Conservation (phyloP, 805 yeast genomes). For the Candida khao-thaluensis region DNA sequence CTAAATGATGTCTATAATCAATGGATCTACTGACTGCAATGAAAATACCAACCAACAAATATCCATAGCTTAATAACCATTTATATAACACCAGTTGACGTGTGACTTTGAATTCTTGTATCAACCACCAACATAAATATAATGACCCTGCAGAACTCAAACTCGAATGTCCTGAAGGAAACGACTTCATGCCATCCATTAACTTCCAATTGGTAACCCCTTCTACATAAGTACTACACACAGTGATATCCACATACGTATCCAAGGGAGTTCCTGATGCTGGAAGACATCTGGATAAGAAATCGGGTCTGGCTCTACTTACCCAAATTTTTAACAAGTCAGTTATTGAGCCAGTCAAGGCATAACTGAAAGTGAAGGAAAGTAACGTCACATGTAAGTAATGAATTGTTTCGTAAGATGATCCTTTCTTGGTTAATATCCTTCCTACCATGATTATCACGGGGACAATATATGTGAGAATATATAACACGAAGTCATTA, state of each 20-base stretch:
- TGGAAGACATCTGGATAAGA: constrained; percentile 39
- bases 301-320: constrained; percentile 45
- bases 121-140: constrained; percentile 31
- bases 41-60: constrained; percentile 28
- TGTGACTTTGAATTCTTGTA: constrained; percentile 19
- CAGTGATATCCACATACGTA: constrained; percentile 27
- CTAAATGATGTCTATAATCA: constrained; percentile 38
- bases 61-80: constrained; percentile 13
- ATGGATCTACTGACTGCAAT: constrained; percentile 33
- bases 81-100: constrained; percentile 5
- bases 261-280: constrained; percentile 23
- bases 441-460: constrained; percentile 19
- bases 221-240: constrained; percentile 30
- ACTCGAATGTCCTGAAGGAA: constrained; percentile 43
- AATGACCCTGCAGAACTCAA: constrained; percentile 33
- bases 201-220: constrained; percentile 24
- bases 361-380: constrained; percentile 30
- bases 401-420: constrained; percentile 6
- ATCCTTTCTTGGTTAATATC: constrained; percentile 7
- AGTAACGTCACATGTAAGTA: constrained; percentile 28
- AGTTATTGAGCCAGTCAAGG: constrained; percentile 31
- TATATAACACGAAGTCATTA: constrained; percentile 31
- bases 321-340: constrained; percentile 40
- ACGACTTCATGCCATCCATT: constrained; percentile 39
- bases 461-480: constrained; percentile 28